phyloP scores from a whole-genome alignment of 2,329 filamentous ascomycete genomes.

The Aspergillus hiratsukae region DNA sequence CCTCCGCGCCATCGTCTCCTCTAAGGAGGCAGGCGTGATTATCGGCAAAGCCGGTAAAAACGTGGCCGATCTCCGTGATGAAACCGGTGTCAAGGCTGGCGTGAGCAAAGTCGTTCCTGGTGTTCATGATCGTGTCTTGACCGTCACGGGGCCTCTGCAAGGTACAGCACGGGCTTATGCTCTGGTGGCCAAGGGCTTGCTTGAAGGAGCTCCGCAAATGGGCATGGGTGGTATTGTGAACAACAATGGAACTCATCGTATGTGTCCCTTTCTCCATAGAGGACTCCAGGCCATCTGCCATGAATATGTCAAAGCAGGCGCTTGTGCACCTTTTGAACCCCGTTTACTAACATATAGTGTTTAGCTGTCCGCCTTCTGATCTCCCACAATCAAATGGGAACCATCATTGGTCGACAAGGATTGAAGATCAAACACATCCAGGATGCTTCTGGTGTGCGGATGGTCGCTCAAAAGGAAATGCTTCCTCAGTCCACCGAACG shows the following conservation, averaged over 20 bases:
- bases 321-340: background rate
- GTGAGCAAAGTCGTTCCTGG: constrained; percentile 98
- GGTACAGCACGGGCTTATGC: constrained; percentile 89
- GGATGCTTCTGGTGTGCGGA: constrained; percentile 91
- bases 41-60: constrained; percentile 99
- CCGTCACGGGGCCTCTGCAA: constrained; percentile 85
- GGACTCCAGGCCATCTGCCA: background rate
- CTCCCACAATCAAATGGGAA: constrained; percentile 99
- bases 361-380: constrained; percentile 94
- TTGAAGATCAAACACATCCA: constrained; percentile 99
- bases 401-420: constrained; percentile 93
- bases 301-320: background rate
- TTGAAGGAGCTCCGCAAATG: constrained; percentile 90
- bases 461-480: constrained; percentile 99
- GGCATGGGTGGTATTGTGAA: constrained; percentile 90
- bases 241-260: constrained; percentile 92
- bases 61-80: constrained; percentile 91
- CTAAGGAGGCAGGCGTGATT: constrained; percentile 97
- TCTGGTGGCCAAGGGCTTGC: constrained; percentile 82
- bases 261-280: constrained; percentile 37
- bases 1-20: constrained; percentile 93
- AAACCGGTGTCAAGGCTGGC: constrained; percentile 95
- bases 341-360: constrained; percentile 13
- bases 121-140: constrained; percentile 94
- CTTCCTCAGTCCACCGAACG: constrained; percentile 97